Evolutionary conservation across 345 rosid genomes (phyloP).

Genomic region (Excoecaria agallocha): DNA sequence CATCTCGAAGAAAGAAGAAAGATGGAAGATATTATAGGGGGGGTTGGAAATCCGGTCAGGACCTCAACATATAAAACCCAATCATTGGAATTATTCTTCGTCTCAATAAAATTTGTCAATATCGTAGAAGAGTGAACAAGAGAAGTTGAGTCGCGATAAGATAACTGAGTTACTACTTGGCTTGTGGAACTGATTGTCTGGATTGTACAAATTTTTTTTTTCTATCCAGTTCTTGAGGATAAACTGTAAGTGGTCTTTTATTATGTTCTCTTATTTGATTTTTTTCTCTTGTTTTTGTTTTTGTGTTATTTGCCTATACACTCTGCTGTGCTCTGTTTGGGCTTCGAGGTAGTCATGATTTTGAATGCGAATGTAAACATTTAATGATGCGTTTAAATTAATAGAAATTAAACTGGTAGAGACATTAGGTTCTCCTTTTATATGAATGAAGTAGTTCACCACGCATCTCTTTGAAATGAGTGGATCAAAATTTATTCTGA

Average conservation of each 20-base stretch:
- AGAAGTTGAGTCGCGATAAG: constrained; percentile 6
- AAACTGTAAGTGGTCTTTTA: no score
- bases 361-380: not conserved
- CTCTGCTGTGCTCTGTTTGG: not conserved
- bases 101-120: not conserved
- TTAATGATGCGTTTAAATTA: no score
- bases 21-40: constrained; percentile 19
- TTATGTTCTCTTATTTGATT: no score
- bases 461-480: no score
- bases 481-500: no score
- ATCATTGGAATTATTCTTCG: not conserved
- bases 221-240: no score
- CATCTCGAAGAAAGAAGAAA: constrained; percentile 49
- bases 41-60: not conserved
- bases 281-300: not conserved
- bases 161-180: constrained; percentile 42
- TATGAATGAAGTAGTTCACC: no score
- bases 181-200: constrained; percentile 39
- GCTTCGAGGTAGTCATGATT: not conserved
- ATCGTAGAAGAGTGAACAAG: not conserved
- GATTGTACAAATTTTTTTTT: not conserved
- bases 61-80: constrained; percentile 22
- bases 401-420: not conserved
- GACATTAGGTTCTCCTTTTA: not conserved
- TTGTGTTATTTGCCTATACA: not conserved